phyloP scores from a whole-genome alignment of 768 basidiomycete species.

The Gymnopilus dilepis region DNA sequence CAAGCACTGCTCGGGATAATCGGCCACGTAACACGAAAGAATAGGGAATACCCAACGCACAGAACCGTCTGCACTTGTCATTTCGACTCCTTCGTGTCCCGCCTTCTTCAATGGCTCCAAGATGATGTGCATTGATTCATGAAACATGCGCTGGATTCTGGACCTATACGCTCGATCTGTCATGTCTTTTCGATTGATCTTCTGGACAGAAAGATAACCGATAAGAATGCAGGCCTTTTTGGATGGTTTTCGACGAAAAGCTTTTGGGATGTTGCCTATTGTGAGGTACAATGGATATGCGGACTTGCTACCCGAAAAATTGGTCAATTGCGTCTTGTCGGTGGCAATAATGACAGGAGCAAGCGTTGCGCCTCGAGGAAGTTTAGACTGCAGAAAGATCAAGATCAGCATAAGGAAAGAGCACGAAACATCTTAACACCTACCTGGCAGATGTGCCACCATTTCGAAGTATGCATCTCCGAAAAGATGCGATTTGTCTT shows the following conservation, averaged over 20 bases:
- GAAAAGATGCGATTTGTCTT: constrained; percentile 30
- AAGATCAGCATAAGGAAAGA: neutral
- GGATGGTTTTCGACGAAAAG: constrained; percentile 40
- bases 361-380: constrained; percentile 30
- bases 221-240: too few species aligned
- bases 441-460: constrained; percentile 41
- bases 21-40: constrained; percentile 28
- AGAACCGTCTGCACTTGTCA: constrained; percentile 38
- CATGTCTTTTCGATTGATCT: constrained; percentile 27
- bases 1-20: constrained; percentile 48
- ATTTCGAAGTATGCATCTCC: too few species aligned
- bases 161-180: constrained; percentile 14
- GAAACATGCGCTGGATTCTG: constrained; percentile 37
- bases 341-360: constrained; percentile 45
- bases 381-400: constrained; percentile 6
- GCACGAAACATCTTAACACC: neutral
- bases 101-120: constrained; percentile 30
- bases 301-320: too few species aligned
- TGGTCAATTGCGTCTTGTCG: too few species aligned
- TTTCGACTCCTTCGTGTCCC: constrained; percentile 38
- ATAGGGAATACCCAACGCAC: constrained; percentile 29
- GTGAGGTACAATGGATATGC: constrained; percentile 52
- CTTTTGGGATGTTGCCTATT: constrained; percentile 43
- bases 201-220: constrained; percentile 42
- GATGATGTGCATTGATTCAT: constrained; percentile 42